A percentile compares a stretch with the other conserved stretches of the same genome.
Conservation (phyloP, 176 grass and related monocot species). For the Carex pumila region DNA sequence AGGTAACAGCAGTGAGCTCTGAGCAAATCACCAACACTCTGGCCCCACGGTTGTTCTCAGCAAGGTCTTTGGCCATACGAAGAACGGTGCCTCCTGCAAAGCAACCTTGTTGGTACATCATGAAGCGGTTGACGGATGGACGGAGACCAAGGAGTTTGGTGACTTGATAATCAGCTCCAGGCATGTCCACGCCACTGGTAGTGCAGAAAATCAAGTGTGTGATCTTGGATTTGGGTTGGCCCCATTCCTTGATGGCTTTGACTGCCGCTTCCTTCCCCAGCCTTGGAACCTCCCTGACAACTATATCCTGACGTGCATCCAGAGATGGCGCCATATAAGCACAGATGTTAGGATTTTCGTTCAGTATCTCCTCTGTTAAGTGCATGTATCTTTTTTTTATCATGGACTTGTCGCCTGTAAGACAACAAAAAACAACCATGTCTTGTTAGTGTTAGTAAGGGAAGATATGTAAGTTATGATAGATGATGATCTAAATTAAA, state of each 20-base stretch:
- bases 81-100: not conserved
- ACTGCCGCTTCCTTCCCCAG: not conserved
- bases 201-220: constrained; percentile 12
- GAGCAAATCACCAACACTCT: constrained; percentile 13
- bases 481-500: no score
- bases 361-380: not conserved
- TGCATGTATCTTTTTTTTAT: constrained; percentile 14
- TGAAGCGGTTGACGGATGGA: constrained; percentile 7
- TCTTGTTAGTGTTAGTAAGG: no score
- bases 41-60: not conserved
- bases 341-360: constrained; percentile 3
- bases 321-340: constrained; percentile 5
- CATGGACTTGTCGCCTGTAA: not conserved
- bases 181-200: constrained; percentile 9
- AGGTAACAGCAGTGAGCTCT: constrained; percentile 1
- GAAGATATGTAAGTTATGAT: no score
- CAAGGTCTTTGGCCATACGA: constrained; percentile 5
- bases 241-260: constrained; percentile 10
- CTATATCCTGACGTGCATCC: constrained; percentile 1
- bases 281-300: not conserved
- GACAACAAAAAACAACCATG: not conserved
- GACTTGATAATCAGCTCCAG: constrained; percentile 2
- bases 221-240: not conserved
- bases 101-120: constrained; percentile 9
- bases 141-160: not conserved